phyloP scores from a whole-genome alignment of 2,329 filamentous ascomycete genomes.

The Trichoderma gracile region DNA sequence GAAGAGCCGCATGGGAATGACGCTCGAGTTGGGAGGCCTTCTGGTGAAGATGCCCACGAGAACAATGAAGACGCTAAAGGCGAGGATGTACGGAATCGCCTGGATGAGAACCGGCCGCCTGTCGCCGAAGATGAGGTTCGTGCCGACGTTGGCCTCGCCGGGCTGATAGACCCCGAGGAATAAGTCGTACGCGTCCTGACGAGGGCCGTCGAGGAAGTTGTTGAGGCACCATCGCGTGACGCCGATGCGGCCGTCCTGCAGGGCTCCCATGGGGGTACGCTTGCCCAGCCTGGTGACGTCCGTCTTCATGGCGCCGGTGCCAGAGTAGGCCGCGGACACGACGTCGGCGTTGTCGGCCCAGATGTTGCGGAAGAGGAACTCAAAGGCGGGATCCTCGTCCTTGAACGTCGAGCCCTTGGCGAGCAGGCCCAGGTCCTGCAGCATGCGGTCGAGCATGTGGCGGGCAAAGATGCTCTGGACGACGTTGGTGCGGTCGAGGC shows the following conservation, averaged over 20 bases:
- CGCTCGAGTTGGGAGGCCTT: slow-evolving; percentile 68
- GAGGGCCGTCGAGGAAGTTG: slow-evolving; percentile 91
- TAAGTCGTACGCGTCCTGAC: slow-evolving; percentile 93
- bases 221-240: slow-evolving; percentile 87
- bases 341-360: slow-evolving; percentile 99
- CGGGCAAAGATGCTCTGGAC: slow-evolving; percentile 96
- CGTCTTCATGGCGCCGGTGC: slow-evolving; percentile 95
- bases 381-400: slow-evolving; percentile 75
- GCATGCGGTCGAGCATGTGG: slow-evolving; percentile 83
- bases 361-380: slow-evolving; percentile 90
- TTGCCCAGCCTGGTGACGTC: slow-evolving; percentile 94
- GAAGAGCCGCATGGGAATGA: slow-evolving; percentile 82
- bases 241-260: slow-evolving; percentile 86
- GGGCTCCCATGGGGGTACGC: slow-evolving; percentile 78
- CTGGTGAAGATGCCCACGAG: slow-evolving; percentile 72
- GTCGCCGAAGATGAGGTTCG: slow-evolving; percentile 77
- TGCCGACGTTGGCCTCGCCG: slow-evolving; percentile 68
- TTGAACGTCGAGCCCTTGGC: slow-evolving; percentile 73
- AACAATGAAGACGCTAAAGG: slow-evolving; percentile 82
- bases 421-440: slow-evolving; percentile 80
- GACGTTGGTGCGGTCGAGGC: slow-evolving; percentile 94
- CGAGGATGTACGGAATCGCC: slow-evolving; percentile 87
- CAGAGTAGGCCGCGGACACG: slow-evolving; percentile 88
- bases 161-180: slow-evolving; percentile 88
- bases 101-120: slow-evolving; percentile 84